Conservation (phyloP, 345 rosid genomes). For the Pistacia atlantica region DNA sequence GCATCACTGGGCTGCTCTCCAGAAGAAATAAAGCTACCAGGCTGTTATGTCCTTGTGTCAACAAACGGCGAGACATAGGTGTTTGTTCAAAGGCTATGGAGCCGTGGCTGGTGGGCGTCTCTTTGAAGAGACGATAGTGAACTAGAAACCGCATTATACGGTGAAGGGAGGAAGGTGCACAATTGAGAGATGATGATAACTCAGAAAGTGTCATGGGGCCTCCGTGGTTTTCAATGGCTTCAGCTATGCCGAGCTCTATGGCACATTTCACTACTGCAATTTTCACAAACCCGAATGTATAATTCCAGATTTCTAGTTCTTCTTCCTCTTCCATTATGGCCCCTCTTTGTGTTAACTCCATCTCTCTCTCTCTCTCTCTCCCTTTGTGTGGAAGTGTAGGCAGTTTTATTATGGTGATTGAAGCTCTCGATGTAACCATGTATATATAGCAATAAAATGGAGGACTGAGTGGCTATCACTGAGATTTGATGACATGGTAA, state of each 20-base stretch:
- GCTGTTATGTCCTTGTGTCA: slow-evolving; percentile 37
- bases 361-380: background rate
- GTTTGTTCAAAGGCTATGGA: slow-evolving; percentile 41
- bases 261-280: slow-evolving; percentile 76
- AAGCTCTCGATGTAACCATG: too few relatives aligned
- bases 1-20: slow-evolving; percentile 51
- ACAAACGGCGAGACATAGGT: slow-evolving; percentile 61
- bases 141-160: slow-evolving; percentile 73
- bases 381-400: too few relatives aligned
- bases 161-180: slow-evolving; percentile 48
- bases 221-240: slow-evolving; percentile 44
- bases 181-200: slow-evolving; percentile 51
- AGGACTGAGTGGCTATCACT: too few relatives aligned
- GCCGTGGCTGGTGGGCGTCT: slow-evolving; percentile 26
- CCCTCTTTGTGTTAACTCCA: slow-evolving; percentile 1
- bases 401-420: too few relatives aligned
- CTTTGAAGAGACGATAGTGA: slow-evolving; percentile 48
- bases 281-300: slow-evolving; percentile 50
- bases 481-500: too few relatives aligned
- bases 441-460: too few relatives aligned
- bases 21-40: slow-evolving; percentile 46
- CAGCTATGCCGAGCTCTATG: slow-evolving; percentile 72
- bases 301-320: slow-evolving; percentile 55
- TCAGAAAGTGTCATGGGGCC: slow-evolving; percentile 49
- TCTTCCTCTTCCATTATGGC: slow-evolving; percentile 29